Conservation (phyloP, 1,139 yeast species). For the Protomyces macrosporus region DNA sequence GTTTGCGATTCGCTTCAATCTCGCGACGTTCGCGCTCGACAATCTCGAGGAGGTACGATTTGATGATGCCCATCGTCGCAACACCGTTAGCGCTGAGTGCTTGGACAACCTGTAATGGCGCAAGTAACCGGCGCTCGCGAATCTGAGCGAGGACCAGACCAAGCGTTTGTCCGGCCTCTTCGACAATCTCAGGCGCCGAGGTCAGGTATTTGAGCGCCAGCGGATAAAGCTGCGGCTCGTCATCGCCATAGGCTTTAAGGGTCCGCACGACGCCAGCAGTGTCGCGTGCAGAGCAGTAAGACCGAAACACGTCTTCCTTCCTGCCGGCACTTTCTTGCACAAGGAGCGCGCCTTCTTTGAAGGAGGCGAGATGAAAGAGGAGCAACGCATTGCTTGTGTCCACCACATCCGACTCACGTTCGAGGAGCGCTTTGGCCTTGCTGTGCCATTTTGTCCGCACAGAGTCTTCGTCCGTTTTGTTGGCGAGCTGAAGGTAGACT, state of each 20-base stretch:
- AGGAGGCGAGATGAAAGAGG: constrained; percentile 33
- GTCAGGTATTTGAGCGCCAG: constrained; percentile 62
- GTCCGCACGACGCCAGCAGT: constrained; percentile 54
- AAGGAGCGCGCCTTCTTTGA: constrained; percentile 35
- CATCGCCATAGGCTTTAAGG: constrained; percentile 55
- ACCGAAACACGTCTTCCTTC: constrained; percentile 61
- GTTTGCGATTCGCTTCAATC: constrained; percentile 59
- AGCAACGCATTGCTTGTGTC: constrained; percentile 33
- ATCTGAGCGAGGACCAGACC: constrained; percentile 51
- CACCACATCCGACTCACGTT: constrained; percentile 40
- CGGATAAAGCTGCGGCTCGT: constrained; percentile 60
- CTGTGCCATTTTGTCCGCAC: constrained; percentile 51
- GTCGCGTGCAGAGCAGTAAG: constrained; percentile 56
- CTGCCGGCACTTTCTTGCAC: constrained; percentile 47
- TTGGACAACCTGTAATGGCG: constrained; percentile 73
- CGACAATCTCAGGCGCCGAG: constrained; percentile 52
- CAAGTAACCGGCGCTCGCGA: constrained; percentile 51
- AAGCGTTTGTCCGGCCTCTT: constrained; percentile 51
- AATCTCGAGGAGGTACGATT: constrained; percentile 60
- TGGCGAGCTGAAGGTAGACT: constrained; percentile 63
- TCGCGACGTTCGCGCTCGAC: constrained; percentile 60
- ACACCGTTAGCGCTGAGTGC: constrained; percentile 59
- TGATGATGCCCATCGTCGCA: constrained; percentile 68
- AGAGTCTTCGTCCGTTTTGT: constrained; percentile 40
- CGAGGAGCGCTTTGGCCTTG: constrained; percentile 56